Base-by-base conservation (phyloP, 2,329 filamentous ascomycete genomes). In the Orbilia javanica region DNA sequence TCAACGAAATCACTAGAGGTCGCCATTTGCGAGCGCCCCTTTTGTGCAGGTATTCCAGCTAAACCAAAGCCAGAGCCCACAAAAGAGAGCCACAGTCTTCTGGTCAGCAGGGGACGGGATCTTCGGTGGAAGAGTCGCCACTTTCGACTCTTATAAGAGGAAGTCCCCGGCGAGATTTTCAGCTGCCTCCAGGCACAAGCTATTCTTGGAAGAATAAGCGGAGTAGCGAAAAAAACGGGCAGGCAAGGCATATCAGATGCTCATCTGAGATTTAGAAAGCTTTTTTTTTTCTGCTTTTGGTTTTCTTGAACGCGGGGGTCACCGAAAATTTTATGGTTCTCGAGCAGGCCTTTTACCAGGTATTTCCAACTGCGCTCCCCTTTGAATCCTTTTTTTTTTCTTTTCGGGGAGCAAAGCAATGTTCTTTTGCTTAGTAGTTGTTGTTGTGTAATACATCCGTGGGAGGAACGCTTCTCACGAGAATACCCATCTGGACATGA, bases 191-290 rank as follows among this genome's bases (percentile, higher is more conserved):
- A 66, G 66, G 73, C 73, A 77, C 66, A 77, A 77, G 66, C 73
- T 77, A 76, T 76, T 76, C 72, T 66, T 65, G 72, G 72, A 60
- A 76, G 72, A 76, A 76, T 77, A 77, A 77, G 73, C 65, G 73
- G 60, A 65, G 66, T 64, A 60, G 57, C 73, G 69, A 65, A 65
- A 75, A 64, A 76, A 71, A 65, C 55, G 44, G 72, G 72, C 65
- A 76, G 72, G 72, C 55, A 65, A 63, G 55, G 44, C 65, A 70
- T 70, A 77, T 77, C 60, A 71, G 73, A 70, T 77, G 73, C 73
- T 77, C 73, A 63, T 70, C 65, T 70, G 50, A 60, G 60, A 66
- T 60, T 66, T 71, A 39, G 42, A 63, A 52, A 60, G 34, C 31
- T 27, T 42, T 60, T 60, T 60, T 44, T 44, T 44, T 44, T 44